Evolutionary conservation across 805 yeast species (phyloP), one percentile per base, ranked within the genome.

Genomic region (Debaryomyces tyrocola): DNA sequence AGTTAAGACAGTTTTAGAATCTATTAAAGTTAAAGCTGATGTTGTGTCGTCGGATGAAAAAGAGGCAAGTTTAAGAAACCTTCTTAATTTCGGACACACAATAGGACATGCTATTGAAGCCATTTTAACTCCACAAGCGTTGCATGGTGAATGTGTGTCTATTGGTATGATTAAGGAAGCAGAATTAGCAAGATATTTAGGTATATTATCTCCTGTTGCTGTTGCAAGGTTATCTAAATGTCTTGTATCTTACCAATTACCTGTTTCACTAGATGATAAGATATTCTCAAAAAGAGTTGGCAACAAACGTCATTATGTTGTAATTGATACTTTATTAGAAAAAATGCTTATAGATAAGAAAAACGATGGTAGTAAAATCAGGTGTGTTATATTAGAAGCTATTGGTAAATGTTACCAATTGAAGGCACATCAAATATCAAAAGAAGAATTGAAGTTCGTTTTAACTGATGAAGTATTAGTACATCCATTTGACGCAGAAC

Each of bases 91-190:
- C 63, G 99, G 99, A 31, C 99, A 94, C 66, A 82, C 97, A 24
- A 91, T 94, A 58, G 99, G 99, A 38, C 99, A 94, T 66, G 99
- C 99, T 17, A 90, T 87, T 54, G 99, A 94, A 73, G 98, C 99
- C n/a, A 83, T 94, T 31, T 75, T 94, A 51, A 91, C 98, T 4
- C 99, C 99, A 7, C 90, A 91, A 66, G 94, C 96, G 20, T 77
- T 94, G 38, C 99, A 94, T 61, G 99, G 99, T 49, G 99, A 94
- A 69, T 94, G 99, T 78, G 99, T 94, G n/a, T 79, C 98, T n/a
- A 79, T 94, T 50, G 99, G 99, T 53, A 87, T 90, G 79, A 84
- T 94, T 29, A 79, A 84, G 59, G 99, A 94, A 67, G 98, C 98
- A 4, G 99, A 94, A 67, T 77, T 94, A 53, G 79, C 97, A n/a